Conservation (phyloP, 768 basidiomycete genomes). For the Pulveroboletus sp. region DNA sequence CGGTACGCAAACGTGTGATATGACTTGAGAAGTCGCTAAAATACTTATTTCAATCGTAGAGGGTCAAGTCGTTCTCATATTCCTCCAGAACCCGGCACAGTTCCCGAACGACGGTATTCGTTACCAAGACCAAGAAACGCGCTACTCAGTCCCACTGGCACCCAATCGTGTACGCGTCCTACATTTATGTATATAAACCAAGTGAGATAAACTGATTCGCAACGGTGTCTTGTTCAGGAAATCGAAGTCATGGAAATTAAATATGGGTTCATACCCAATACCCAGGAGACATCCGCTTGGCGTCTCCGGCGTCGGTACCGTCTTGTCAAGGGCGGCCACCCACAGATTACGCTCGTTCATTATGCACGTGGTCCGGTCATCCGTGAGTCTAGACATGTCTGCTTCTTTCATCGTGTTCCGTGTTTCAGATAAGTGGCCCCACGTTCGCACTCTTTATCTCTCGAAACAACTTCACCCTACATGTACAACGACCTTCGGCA, state of each 20-base stretch:
- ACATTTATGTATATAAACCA: neutral
- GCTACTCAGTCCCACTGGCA: conserved; percentile 45
- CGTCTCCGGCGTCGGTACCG: conserved; percentile 72
- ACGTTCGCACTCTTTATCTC: conserved; percentile 12
- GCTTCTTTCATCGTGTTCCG: neutral
- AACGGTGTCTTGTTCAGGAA: conserved; percentile 44
- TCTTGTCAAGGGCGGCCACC: conserved; percentile 68
- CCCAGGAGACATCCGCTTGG: conserved; percentile 59
- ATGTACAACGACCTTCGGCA: neutral
- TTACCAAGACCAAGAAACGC: conserved; percentile 70
- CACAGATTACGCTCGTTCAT: conserved; percentile 72
- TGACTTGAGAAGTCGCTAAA: neutral
- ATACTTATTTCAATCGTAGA: conserved; percentile 37
- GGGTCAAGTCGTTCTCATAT: conserved; percentile 66
- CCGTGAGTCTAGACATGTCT: conserved; percentile 44
- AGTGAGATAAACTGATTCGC: neutral
- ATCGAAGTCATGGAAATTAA: conserved; percentile 74
- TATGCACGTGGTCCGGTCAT: conserved; percentile 64
- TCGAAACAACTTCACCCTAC: neutral
- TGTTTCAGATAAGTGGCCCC: conserved; percentile 20
- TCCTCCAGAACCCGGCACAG: conserved; percentile 52
- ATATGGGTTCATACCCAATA: conserved; percentile 72
- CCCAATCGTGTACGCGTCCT: conserved; percentile 52
- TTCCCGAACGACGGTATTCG: conserved; percentile 79
- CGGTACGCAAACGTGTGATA: conserved; percentile 41